These are phyloP conservation scores for Massariosphaeria phaeospora DNA, from an alignment of 495 filamentous ascomycete species.

Conservation along the genomic window DNA sequence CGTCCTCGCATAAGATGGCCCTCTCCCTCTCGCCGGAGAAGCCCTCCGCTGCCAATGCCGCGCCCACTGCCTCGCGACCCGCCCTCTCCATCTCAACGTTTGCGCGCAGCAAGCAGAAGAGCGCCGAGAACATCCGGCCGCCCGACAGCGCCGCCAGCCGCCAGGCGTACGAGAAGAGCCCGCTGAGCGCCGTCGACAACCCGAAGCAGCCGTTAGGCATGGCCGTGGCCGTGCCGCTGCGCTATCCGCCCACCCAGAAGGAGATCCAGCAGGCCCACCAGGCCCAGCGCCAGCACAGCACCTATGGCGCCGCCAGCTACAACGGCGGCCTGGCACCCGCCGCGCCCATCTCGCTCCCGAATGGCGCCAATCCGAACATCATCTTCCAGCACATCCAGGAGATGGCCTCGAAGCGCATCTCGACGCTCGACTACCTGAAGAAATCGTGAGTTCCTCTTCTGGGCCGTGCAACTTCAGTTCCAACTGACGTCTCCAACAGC, in stretches of 20 bases:
- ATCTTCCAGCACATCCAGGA: constrained; percentile 86
- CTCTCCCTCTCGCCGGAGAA: constrained; percentile 34
- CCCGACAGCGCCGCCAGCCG: constrained; percentile 6
- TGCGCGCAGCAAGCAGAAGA: constrained; percentile 26
- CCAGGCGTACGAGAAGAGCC: constrained; percentile 27
- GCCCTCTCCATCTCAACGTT: constrained; percentile 32
- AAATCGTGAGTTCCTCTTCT: constrained; percentile 61
- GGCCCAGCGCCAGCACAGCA: constrained; percentile 18
- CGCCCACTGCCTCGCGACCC: constrained; percentile 12
- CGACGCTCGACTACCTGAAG: constrained; percentile 88
- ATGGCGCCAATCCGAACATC: constrained; percentile 55
- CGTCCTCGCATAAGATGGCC: constrained; percentile 30
- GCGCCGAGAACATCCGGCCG: constrained; percentile 28
- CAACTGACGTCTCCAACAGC: constrained; percentile 44
- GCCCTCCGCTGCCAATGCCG: constrained; percentile 4
- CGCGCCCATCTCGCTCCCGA: constrained; percentile 16
- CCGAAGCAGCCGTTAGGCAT: constrained; percentile 34
- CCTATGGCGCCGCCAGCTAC: constrained; percentile 1
- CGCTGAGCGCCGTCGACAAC: constrained; percentile 29
- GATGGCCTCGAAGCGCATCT: constrained; percentile 83
- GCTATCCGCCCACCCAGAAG: constrained; percentile 28
- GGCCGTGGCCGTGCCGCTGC: constrained; percentile 25
- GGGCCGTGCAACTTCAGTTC: too few species aligned
- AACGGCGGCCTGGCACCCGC: constrained; percentile 24
- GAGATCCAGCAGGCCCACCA: constrained; percentile 17